phyloP scores from a whole-genome alignment of 2,329 filamentous ascomycete genomes.

The Pseudogymnoascus sp. region DNA sequence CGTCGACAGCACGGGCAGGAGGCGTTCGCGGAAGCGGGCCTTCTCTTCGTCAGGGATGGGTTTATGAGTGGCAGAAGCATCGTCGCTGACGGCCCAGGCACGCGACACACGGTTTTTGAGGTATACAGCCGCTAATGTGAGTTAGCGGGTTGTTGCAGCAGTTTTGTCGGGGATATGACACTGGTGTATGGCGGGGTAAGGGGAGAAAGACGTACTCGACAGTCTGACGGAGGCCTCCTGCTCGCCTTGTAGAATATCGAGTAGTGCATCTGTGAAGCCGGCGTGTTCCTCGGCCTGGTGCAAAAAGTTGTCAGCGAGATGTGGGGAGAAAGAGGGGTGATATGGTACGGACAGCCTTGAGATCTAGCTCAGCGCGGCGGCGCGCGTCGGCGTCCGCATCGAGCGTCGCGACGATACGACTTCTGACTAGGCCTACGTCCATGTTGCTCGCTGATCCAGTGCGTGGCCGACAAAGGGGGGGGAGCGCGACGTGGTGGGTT shows the following conservation, averaged over 20 bases:
- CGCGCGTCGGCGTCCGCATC: conserved; percentile 66
- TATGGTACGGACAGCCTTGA: conserved; percentile 61
- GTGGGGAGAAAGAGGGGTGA: conserved; percentile 14
- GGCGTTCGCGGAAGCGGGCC: conserved; percentile 71
- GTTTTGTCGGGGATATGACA: conserved; percentile 23
- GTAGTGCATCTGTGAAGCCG: conserved; percentile 82
- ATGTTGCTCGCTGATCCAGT: conserved; percentile 35
- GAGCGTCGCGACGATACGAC: conserved; percentile 69
- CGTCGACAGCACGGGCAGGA: conserved; percentile 80
- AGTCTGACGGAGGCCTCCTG: conserved; percentile 77
- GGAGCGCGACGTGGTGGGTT: conserved; percentile 4
- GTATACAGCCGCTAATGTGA: conserved; percentile 74
- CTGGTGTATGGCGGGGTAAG: conserved; percentile 23
- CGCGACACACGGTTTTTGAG: conserved; percentile 95
- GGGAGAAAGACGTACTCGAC: conserved; percentile 59
- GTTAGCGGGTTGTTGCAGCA: conserved; percentile 3
- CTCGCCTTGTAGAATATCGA: conserved; percentile 85
- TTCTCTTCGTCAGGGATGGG: conserved; percentile 86
- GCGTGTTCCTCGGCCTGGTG: conserved; percentile 76
- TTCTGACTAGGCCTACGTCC: conserved; percentile 67
- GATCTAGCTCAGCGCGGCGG: conserved; percentile 68
- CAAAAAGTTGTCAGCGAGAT: conserved; percentile 16
- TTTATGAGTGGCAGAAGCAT: conserved; percentile 57
- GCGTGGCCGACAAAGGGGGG: conserved; percentile 2
- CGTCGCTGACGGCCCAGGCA: conserved; percentile 75